Evolutionary conservation across 306 rosid genomes (phyloP).

Genomic region (Acmispon strigosus): DNA sequence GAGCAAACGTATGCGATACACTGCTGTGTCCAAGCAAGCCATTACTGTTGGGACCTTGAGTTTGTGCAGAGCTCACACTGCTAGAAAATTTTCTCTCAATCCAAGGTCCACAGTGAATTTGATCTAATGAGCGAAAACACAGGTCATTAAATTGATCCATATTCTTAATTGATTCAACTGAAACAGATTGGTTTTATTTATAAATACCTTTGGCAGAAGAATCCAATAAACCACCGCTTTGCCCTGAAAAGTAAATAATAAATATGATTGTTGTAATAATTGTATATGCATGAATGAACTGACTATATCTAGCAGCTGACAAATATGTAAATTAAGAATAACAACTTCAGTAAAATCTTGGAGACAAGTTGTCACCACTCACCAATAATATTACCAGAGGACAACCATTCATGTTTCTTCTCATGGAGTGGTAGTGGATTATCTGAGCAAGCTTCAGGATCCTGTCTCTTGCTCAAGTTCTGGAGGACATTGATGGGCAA

Average conservation of each 20-base stretch:
- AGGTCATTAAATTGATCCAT: constrained; percentile 18
- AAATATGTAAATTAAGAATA: not conserved
- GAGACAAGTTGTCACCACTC: constrained; percentile 31
- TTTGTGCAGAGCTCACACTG: constrained; percentile 10
- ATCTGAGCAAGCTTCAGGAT: constrained; percentile 13
- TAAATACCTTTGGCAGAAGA: constrained; percentile 8
- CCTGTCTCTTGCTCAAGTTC: constrained; percentile 3
- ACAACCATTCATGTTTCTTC: constrained; percentile 16
- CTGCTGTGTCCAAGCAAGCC: constrained; percentile 24
- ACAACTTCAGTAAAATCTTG: constrained; percentile 1
- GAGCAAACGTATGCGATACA: constrained; percentile 20
- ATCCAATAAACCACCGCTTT: constrained; percentile 13
- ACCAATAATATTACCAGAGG: constrained; percentile 30
- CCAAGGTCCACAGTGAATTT: constrained; percentile 17
- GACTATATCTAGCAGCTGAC: not conserved
- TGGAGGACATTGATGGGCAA: constrained; percentile 8
- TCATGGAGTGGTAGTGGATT: not conserved
- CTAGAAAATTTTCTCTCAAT: constrained; percentile 19
- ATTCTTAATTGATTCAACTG: constrained; percentile 18
- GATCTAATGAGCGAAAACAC: constrained; percentile 9
- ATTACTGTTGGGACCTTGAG: constrained; percentile 12
- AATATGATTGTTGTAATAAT: not conserved
- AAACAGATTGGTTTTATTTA: constrained; percentile 5
- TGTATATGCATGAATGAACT: not conserved
- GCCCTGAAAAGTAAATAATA: constrained; percentile 26